These are phyloP conservation scores for Alternaria gansuensis DNA, from an alignment of 2,329 filamentous ascomycete genomes.

Conservation along the genomic window DNA sequence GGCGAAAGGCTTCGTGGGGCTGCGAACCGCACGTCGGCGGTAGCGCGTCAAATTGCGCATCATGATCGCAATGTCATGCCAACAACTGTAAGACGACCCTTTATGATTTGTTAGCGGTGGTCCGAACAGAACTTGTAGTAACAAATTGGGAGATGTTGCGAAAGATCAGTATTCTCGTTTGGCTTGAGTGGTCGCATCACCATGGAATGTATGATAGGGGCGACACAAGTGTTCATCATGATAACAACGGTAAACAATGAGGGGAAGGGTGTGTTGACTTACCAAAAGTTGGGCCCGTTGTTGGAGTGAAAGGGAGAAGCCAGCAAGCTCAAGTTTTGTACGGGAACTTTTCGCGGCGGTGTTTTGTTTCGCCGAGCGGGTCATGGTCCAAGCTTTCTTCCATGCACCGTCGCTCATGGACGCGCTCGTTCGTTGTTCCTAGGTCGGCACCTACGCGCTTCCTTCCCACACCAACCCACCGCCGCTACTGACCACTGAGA, in stretches of 20 bases:
- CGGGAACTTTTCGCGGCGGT: constrained; percentile 36
- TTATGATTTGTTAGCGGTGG: constrained; percentile 33
- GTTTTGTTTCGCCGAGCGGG: constrained; percentile 31
- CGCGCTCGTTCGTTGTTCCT: constrained; percentile 22
- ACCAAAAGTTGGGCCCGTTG: constrained; percentile 36
- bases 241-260: constrained; percentile 16
- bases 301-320: constrained; percentile 26
- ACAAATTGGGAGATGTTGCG: constrained; percentile 17
- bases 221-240: constrained; percentile 53
- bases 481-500: constrained; percentile 3
- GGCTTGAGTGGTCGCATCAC: constrained; percentile 54
- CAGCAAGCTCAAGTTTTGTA: constrained; percentile 30
- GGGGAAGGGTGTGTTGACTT: constrained; percentile 33
- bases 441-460: constrained; percentile 13
- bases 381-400: constrained; percentile 17
- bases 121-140: constrained; percentile 14
- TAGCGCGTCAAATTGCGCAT: not conserved
- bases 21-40: constrained; percentile 1
- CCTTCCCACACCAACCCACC: constrained; percentile 1
- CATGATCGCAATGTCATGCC: constrained; percentile 1
- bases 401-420: constrained; percentile 18
- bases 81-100: not conserved
- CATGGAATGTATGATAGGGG: constrained; percentile 54
- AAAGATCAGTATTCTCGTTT: constrained; percentile 52
- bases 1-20: constrained; percentile 10